Evolutionary conservation across 2,329 filamentous ascomycete genomes (phyloP), one percentile per base, ranked within the genome.

Genomic region (Nemania bipapillata): DNA sequence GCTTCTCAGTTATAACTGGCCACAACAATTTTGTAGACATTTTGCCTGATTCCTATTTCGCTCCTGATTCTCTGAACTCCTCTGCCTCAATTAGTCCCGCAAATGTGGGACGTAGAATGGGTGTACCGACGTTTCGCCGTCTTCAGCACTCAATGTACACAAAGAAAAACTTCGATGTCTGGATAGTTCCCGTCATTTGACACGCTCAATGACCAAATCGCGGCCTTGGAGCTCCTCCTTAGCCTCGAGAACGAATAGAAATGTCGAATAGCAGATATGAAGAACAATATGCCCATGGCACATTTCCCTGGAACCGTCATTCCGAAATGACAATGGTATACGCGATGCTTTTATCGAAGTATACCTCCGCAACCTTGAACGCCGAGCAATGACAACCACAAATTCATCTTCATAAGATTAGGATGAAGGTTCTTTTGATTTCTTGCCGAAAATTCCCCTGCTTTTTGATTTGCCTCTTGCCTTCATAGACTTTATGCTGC

Each of bases 401-500:
- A 62, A 61, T 24, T 63, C 4, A 53, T 40, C 42, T 37, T 52
- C 54, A 24, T 42, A 61, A 47, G 55, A 30, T 67, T n/a, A 65
- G 40, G 35, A 30, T 17, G 67, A 26, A 65, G 45, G 63, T 24
- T 73, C 70, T 61, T 77, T 77, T 22, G 73, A 40, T 79, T 88
- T 89, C 71, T 86, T 83, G 70, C 90, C 86, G 80, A 95, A 95
- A 75, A 95, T 90, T 69, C 87, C 89, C 74, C 92, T 86, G 56
- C 91, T 89, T 70, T 90, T 89, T 30, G 91, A 93, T 81, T 94
- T 95, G 81, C 91, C 92, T 69, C 91, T 87, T 47, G 84, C 77
- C 78, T 92, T 92, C 80, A 91, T 92, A 70, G 83, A 84, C 72
- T 81, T 84, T 67, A 79, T 79, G 66, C 81, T 78, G 65, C 77